Conservation (phyloP, 2,329 filamentous ascomycete genomes). For the Bipolaris cookei region DNA sequence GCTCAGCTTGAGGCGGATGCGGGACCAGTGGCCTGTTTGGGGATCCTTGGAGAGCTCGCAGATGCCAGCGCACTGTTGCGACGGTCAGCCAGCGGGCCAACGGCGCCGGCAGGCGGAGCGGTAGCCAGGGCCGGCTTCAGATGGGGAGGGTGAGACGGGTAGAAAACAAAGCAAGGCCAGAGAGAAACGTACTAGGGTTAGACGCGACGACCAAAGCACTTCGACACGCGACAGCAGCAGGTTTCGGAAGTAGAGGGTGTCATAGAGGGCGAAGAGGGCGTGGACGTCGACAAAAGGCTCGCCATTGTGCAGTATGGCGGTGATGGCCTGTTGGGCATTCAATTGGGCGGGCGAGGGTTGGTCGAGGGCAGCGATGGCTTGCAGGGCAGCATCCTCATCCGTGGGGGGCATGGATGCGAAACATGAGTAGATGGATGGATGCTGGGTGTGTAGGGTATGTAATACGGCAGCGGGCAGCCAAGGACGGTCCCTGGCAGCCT, state of each 20-base stretch:
- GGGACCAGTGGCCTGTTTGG: slow-evolving; percentile 45
- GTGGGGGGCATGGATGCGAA: slow-evolving; percentile 47
- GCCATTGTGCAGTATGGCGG: slow-evolving; percentile 45
- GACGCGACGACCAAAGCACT: slow-evolving; percentile 52
- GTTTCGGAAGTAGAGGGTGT: slow-evolving; percentile 53
- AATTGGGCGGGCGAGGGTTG: slow-evolving; percentile 44
- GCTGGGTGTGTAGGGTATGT: too few relatives aligned
- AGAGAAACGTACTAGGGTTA: slow-evolving; percentile 45
- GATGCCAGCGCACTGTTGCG: slow-evolving; percentile 51
- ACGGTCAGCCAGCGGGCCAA: slow-evolving; percentile 20
- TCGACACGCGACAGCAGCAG: slow-evolving; percentile 51
- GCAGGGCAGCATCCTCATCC: slow-evolving; percentile 51
- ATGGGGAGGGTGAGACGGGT: slow-evolving; percentile 10
- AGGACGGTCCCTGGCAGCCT: slow-evolving; percentile 11
- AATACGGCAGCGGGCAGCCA: background rate
- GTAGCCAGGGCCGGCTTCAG: slow-evolving; percentile 8
- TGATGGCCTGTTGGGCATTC: slow-evolving; percentile 43
- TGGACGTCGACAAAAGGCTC: slow-evolving; percentile 53
- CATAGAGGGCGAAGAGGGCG: slow-evolving; percentile 50
- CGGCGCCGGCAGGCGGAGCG: slow-evolving; percentile 10
- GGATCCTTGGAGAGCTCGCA: slow-evolving; percentile 53
- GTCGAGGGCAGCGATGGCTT: slow-evolving; percentile 48
- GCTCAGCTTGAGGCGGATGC: slow-evolving; percentile 53
- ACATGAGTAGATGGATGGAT: slow-evolving; percentile 5
- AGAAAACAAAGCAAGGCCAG: slow-evolving; percentile 30